Base-by-base conservation (phyloP, 208 protist species). In the Trypanosoma melophagium region DNA sequence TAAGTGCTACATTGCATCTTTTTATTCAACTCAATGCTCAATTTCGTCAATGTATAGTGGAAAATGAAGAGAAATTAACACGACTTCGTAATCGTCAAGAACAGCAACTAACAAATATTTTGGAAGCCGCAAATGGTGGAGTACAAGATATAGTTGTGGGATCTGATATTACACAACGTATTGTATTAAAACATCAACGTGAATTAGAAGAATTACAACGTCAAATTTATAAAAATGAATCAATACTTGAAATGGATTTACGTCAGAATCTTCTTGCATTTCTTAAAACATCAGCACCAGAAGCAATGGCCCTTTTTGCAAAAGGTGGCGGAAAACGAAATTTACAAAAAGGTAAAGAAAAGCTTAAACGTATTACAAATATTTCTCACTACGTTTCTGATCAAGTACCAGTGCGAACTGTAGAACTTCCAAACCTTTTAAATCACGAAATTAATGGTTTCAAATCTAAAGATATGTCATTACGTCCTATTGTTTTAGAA, bases 401-500 rank as follows among this genome's bases (percentile, higher is more conserved):
- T 21, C 12, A 71, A 28, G 78, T 79, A 17, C 84, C 81, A 5
- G 84, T 90, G 50, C 84, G 84, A 31, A 85, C 77, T 0, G 69
- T 88, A 47, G 42, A 53, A 44, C 59, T 92, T n/a, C 72, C 69
- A n/a, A 89, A 89, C 59, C 62, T 76, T 17, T 67, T 81, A 0
- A 54, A 69, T 19, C 50, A 52, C 3, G 59, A 74, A n/a, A 55
- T 28, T 35, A 8, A 22, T 21, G 49, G 24, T 56, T 17, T 52
- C 50, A 38, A 53, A 16, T 24, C 44, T 24, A 60, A 79, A 31
- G 75, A 84, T 60, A 52, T 66, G 5, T 66, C 76, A 35, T 44
- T 84, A 41, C 83, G 80, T 55, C 74, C 84, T 4, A 80, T 92
- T 50, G 78, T 92, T 12, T 58, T 94, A 19, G 84, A 92, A 38